Percentiles rank a stretch among this genome's conserved stretches.
Conservation (phyloP, 805 yeast genomes). For the Ogataea saltuana region DNA sequence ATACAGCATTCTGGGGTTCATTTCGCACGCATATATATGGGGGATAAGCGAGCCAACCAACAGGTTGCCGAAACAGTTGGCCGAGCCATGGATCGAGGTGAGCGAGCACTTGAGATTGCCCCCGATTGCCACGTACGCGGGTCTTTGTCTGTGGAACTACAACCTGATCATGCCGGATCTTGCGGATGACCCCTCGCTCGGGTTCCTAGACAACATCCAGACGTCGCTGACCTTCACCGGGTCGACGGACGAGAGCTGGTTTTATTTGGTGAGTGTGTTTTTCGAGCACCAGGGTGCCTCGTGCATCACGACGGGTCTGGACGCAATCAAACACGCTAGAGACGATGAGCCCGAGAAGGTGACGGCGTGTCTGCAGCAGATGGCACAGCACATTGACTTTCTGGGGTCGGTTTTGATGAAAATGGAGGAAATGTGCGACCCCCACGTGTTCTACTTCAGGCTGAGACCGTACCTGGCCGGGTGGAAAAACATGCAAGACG, state of each 20-base stretch:
- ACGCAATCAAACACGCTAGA: conserved; percentile 60
- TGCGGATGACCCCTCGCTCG: conserved; percentile 30
- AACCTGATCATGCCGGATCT: conserved; percentile 53
- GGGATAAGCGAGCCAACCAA: conserved; percentile 63
- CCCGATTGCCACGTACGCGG: conserved; percentile 86
- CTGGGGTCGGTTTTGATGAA: conserved; percentile 71
- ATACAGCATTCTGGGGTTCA: conserved; percentile 72
- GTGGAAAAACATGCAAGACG: conserved; percentile 88
- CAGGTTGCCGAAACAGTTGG: conserved; percentile 63
- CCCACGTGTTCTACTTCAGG: conserved; percentile 84
- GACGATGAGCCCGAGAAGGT: conserved; percentile 44
- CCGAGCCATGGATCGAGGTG: conserved; percentile 66
- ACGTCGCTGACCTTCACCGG: conserved; percentile 88
- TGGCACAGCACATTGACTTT: conserved; percentile 75
- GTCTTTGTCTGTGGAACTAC: conserved; percentile 87
- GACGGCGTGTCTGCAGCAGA: conserved; percentile 49
- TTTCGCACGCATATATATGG: conserved; percentile 92
- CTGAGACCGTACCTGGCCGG: conserved; percentile 91
- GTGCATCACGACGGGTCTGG: conserved; percentile 64
- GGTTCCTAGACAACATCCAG: conserved; percentile 64
- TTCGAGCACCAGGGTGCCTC: conserved; percentile 83
- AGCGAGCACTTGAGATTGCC: conserved; percentile 69
- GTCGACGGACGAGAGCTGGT: conserved; percentile 90
- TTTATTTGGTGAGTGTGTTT: conserved; percentile 82
- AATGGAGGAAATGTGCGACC: conserved; percentile 94